Evolutionary conservation across 139 green algal genomes (phyloP), one percentile per base, ranked within the genome.

Genomic region (Tetraselmis chui): DNA sequence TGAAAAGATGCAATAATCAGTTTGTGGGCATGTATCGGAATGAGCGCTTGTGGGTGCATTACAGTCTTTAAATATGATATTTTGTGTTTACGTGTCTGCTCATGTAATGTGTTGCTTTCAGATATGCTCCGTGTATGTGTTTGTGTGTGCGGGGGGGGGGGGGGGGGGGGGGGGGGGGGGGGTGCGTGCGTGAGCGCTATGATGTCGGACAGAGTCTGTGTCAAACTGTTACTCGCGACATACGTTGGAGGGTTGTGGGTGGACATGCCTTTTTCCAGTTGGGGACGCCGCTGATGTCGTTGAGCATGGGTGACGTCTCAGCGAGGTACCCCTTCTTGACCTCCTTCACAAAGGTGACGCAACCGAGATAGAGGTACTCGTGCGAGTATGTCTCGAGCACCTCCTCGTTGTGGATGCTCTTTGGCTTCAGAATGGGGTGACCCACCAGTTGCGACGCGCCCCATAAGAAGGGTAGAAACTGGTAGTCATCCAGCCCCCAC

Each of bases 401-500:
- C 23, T 97, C 91, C 18, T 84, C 75, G 79, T 90, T 91, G 83
- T 96, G 92, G 28, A 98, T 97, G 87, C 78, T 90, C 82, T 89
- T 90, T 26, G 96, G 96, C 59, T 85, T 82, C 28, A 98, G 89
- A 79, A 91, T 83, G 32, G 91, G 87, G 86, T 98, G 93, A 27
- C 82, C 89, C 0, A 93, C 45, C 59, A 98, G 89, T 88, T 95
- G 91, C 22, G 88, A 81, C 0, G 91, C 87, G 23, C 96, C 96
- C 89, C 93, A 98, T 0, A 98, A 59, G 86, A 99, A 99, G 23
- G 96, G 96, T 79, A 99, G 88, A 85, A 99, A 98, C 75, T 98
- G 93, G 91, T 99, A 99, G 88, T 99, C 96, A 83, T 99, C 96
- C 81, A 99, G 88, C 1, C 96, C 96, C 96, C 96, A 99, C 75